A percentile compares a stretch with the other conserved stretches of the same genome.
These are phyloP conservation scores for Aureobasidium sp. DNA, from an alignment of 2,329 filamentous ascomycete genomes.

Conservation along the genomic window DNA sequence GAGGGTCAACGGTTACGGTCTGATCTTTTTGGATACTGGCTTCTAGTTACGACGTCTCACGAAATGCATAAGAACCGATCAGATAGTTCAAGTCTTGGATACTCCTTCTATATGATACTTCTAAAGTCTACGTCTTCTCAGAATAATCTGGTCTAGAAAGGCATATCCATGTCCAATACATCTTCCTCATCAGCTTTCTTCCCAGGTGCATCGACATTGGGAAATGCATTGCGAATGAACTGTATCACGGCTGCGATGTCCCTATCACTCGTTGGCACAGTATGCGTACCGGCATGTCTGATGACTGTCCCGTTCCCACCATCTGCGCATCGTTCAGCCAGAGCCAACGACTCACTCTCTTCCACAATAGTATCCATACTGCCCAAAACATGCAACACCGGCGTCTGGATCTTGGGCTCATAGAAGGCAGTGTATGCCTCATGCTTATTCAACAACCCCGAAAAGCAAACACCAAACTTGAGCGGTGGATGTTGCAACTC, in stretches of 20 bases:
- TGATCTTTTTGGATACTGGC: neutral
- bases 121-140: neutral
- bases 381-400: constrained; percentile 74
- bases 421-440: constrained; percentile 61
- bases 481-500: constrained; percentile 45
- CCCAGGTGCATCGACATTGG: constrained; percentile 26
- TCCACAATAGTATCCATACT: constrained; percentile 82
- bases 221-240: constrained; percentile 55
- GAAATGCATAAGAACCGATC: neutral
- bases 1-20: neutral
- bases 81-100: neutral
- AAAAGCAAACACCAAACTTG: constrained; percentile 69
- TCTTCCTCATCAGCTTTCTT: constrained; percentile 41
- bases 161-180: constrained; percentile 61
- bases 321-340: constrained; percentile 57
- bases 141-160: constrained; percentile 37
- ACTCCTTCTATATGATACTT: neutral
- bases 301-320: constrained; percentile 40
- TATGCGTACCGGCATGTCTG: constrained; percentile 82
- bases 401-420: constrained; percentile 67
- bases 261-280: constrained; percentile 71
- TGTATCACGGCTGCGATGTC: constrained; percentile 68
- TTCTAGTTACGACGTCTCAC: neutral
- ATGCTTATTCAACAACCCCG: constrained; percentile 61
- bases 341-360: constrained; percentile 58